These are phyloP conservation scores for Adansonia gregorii DNA, from an alignment of 441 rosid species.

Conservation along the genomic window DNA sequence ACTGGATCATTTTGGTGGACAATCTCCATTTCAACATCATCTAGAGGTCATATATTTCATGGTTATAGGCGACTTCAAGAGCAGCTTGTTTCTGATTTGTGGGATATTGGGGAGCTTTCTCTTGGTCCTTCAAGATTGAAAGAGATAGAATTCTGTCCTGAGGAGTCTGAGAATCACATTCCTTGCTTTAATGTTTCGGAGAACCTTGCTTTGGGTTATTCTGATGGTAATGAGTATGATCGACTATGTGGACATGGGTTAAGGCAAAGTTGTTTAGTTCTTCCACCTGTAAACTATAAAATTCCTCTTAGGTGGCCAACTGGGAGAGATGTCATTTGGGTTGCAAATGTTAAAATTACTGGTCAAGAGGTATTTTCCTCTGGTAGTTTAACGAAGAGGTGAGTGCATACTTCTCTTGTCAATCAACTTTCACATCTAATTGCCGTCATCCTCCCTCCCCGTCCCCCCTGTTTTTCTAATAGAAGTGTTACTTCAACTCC, in stretches of 20 bases:
- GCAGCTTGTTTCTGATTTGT: slow-evolving; percentile 85
- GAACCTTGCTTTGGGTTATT: slow-evolving; percentile 58
- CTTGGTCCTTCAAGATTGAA: slow-evolving; percentile 75
- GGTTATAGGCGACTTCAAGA: slow-evolving; percentile 88
- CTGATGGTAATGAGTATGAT: slow-evolving; percentile 58
- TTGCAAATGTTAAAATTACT: slow-evolving; percentile 84
- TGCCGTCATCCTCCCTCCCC: slow-evolving; percentile 4
- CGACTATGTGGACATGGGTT: slow-evolving; percentile 66
- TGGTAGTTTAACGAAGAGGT: slow-evolving; percentile 96
- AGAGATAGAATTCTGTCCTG: slow-evolving; percentile 75
- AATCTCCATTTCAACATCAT: slow-evolving; percentile 64
- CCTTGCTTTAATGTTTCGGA: slow-evolving; percentile 87
- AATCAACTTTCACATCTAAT: slow-evolving; percentile 1
- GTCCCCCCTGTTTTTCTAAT: slow-evolving; percentile 18
- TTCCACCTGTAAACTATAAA: slow-evolving; percentile 76
- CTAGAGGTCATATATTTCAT: slow-evolving; percentile 77
- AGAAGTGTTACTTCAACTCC: slow-evolving; percentile 1
- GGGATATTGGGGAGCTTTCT: slow-evolving; percentile 92
- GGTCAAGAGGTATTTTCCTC: slow-evolving; percentile 95
- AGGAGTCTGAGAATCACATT: slow-evolving; percentile 69
- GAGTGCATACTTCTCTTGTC: slow-evolving; percentile 19
- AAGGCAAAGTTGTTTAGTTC: slow-evolving; percentile 64
- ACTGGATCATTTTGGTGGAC: slow-evolving; percentile 97
- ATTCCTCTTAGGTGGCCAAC: slow-evolving; percentile 99
- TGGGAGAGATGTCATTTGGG: slow-evolving; percentile 95